These are phyloP conservation scores for Colletotrichum musicola DNA, from an alignment of 2,329 filamentous ascomycete species.

Conservation along the genomic window DNA sequence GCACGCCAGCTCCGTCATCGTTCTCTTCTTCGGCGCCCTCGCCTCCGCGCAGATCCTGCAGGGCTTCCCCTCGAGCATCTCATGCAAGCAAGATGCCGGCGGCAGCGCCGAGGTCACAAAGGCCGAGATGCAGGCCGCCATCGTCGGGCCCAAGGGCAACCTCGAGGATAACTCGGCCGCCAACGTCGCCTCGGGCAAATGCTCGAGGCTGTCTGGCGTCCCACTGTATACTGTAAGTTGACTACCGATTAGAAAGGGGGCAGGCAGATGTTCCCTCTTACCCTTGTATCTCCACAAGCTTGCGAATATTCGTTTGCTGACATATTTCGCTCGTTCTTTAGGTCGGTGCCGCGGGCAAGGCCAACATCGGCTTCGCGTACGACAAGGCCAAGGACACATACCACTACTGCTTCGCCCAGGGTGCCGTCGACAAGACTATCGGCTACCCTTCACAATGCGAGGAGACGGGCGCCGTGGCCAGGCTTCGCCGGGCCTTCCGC, in stretches of 20 bases:
- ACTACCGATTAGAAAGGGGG: neutral
- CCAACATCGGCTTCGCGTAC: constrained; percentile 14
- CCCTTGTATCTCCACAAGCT: neutral
- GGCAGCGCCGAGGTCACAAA: neutral
- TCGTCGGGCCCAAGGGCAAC: constrained; percentile 17
- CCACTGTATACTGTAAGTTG: constrained; percentile 15
- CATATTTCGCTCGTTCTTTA: neutral
- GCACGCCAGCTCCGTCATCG: constrained; percentile 6
- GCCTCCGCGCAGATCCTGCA: constrained; percentile 8
- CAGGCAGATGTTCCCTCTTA: neutral
- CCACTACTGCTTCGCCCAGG: constrained; percentile 17
- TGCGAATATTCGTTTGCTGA: neutral
- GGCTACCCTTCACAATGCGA: constrained; percentile 7
- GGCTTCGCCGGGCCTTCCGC: neutral
- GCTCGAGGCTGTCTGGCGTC: constrained; percentile 9
- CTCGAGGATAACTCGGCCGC: constrained; percentile 11
- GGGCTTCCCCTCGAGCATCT: constrained; percentile 17
- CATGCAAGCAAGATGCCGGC: constrained; percentile 9
- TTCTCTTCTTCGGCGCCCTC: constrained; percentile 3
- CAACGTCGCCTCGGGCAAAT: constrained; percentile 16
- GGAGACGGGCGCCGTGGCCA: neutral
- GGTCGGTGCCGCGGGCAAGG: constrained; percentile 1
- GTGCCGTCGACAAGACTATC: neutral
- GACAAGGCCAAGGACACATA: constrained; percentile 21
- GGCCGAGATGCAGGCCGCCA: constrained; percentile 14